Base-by-base conservation (phyloP, 768 basidiomycete species). In the Leccinum ochraceum region DNA sequence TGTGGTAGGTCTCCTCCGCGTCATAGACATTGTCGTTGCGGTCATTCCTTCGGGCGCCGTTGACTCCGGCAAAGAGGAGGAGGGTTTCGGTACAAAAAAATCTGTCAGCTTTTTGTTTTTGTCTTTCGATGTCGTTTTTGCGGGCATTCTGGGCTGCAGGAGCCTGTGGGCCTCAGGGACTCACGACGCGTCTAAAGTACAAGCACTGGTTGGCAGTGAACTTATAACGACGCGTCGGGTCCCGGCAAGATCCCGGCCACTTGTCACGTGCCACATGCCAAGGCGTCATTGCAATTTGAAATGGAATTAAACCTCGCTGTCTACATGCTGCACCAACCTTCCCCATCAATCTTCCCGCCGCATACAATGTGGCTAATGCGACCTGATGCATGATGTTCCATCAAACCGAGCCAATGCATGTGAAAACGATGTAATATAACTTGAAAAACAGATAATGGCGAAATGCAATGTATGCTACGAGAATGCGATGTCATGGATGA, bases 1-100 rank as follows among this genome's bases (percentile, higher is more conserved):
- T 14, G 59, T 56, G 26, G 34, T 48, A 22, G 62, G 55, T 30
- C 53, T 60, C 46, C 34, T 70, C 1, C 64, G 65, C 28, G 61
- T 58, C 26, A 14, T 42, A 42, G 63, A 58, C 37, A 56, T 53
- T 20, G 52, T 56, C 34, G n/a, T 44, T 44, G 42, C 4, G n/a
- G 42, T 44, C 42, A n/a, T 44, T 44, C 42, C 42, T 44, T 44
- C 42, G 42, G 42, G 9, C 42, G 42, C 42, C 42, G 42, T n/a
- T 44, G 22, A 34, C 11, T 62, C 71, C 16, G 60, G 66, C 57
- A 61, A 53, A 30, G 61, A 54, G 6, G 66, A 59, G 37, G 71
- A 67, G 1, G 68, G 60, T 64, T 63, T 76, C 46, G 75, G 77
- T 39, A 70, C 30, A 58, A 85, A 85, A 65, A 81, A 86, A 42